Conservation (phyloP, 2,329 filamentous ascomycete genomes). For the Cryphonectria radicalis region DNA sequence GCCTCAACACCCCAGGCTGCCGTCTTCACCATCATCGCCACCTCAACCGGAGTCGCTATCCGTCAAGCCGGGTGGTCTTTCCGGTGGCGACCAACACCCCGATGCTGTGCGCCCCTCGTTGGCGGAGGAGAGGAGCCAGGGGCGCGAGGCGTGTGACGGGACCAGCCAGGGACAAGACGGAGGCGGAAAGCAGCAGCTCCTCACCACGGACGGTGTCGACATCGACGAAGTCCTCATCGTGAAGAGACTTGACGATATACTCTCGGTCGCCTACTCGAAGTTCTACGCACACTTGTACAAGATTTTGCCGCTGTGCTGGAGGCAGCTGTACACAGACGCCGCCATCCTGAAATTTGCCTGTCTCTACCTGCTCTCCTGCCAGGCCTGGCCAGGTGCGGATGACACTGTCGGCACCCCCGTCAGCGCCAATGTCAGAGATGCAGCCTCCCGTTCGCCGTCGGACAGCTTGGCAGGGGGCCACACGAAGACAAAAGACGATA, state of each 20-base stretch:
- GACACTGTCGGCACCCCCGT: background rate
- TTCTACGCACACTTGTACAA: conserved; percentile 73
- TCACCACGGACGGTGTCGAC: conserved; percentile 12
- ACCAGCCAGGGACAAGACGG: background rate
- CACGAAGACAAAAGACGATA: conserved; percentile 20
- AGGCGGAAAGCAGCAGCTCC: background rate
- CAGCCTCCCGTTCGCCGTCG: background rate
- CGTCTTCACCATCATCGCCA: background rate
- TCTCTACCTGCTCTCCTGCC: conserved; percentile 33
- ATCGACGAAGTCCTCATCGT: conserved; percentile 31
- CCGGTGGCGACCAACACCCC: background rate
- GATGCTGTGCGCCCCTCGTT: conserved; percentile 2
- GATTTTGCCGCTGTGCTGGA: conserved; percentile 70
- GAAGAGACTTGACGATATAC: conserved; percentile 58
- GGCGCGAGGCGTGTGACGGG: background rate
- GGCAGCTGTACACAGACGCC: conserved; percentile 72
- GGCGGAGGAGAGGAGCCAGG: conserved; percentile 1
- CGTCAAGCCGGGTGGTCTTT: conserved; percentile 12
- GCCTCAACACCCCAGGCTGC: background rate
- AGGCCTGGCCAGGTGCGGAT: background rate
- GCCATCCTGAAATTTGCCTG: conserved; percentile 64
- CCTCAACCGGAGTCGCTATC: conserved; percentile 4
- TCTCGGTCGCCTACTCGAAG: conserved; percentile 64
- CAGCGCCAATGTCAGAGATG: conserved; percentile 7
- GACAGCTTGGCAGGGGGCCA: conserved; percentile 18